Conservation (phyloP, 306 rosid species). For the Malus orientalis region DNA sequence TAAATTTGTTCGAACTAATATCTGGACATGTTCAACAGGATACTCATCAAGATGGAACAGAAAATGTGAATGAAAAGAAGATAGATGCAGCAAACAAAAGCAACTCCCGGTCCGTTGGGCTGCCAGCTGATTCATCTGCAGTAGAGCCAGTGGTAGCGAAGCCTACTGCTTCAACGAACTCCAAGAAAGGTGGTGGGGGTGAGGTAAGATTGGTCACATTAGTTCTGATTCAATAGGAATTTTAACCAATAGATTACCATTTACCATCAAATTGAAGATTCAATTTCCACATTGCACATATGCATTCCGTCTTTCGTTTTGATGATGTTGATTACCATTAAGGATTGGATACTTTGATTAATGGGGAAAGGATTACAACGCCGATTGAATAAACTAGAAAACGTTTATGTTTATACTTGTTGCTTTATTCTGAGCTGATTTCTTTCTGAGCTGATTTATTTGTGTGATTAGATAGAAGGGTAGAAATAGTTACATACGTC, state of each 20-base stretch:
- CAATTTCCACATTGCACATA: background rate
- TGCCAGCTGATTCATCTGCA: conserved; percentile 4
- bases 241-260: background rate
- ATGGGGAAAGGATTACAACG: background rate
- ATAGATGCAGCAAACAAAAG: background rate
- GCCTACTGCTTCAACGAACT: conserved; percentile 14
- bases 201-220: conserved; percentile 51
- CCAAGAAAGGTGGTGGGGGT: conserved; percentile 46
- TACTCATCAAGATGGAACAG: conserved; percentile 26
- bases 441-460: background rate
- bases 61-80: conserved; percentile 40
- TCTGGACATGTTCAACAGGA: conserved; percentile 39
- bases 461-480: conserved; percentile 11
- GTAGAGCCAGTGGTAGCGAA: conserved; percentile 2
- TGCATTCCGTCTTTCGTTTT: background rate
- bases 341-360: background rate
- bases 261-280: background rate
- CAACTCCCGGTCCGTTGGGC: conserved; percentile 9
- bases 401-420: background rate
- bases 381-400: background rate
- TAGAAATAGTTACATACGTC: conserved; percentile 19
- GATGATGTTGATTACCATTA: background rate
- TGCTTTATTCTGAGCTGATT: background rate
- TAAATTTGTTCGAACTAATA: background rate
- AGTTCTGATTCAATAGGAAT: background rate